phyloP scores from a whole-genome alignment of 164 flowering plant species.

The Vitis amurensis region DNA sequence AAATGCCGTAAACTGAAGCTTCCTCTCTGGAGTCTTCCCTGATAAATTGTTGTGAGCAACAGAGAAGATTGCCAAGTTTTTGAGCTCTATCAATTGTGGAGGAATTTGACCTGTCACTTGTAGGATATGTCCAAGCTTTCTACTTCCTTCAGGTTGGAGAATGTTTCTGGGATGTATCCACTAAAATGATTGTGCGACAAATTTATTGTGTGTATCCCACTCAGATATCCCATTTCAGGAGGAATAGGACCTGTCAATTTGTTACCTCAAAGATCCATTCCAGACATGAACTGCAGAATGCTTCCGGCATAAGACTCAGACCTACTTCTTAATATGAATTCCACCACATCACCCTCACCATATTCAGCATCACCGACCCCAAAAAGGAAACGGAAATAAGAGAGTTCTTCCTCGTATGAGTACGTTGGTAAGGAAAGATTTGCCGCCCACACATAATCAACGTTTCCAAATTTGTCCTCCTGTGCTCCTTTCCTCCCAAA shows the following conservation, averaged over 20 bases:
- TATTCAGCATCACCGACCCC: too few relatives aligned
- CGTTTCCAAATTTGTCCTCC: too few relatives aligned
- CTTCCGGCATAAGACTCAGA: background rate
- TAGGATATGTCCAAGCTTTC: too few relatives aligned
- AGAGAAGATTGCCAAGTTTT: too few relatives aligned
- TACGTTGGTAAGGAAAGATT: background rate
- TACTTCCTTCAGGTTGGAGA: too few relatives aligned
- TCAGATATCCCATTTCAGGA: too few relatives aligned
- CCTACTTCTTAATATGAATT: background rate
- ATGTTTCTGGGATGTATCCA: background rate
- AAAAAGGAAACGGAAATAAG: background rate
- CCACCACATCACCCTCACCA: background rate
- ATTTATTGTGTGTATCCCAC: constrained; percentile 2
- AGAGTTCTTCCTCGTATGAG: background rate
- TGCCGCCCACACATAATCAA: too few relatives aligned
- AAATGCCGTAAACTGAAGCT: too few relatives aligned
- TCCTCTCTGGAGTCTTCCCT: too few relatives aligned
- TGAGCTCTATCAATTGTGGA: too few relatives aligned
- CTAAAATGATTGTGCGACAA: background rate
- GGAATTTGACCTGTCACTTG: fast-evolving
- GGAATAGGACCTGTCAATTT: constrained; percentile 7
- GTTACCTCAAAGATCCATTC: constrained; percentile 6
- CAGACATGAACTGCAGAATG: background rate
- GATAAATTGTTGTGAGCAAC: too few relatives aligned
- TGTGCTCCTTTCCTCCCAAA: too few relatives aligned